A percentile compares a stretch with the other conserved stretches of the same genome.
These are phyloP conservation scores for Grigorovia jiainica DNA, from an alignment of 805 yeast species.

Conservation along the genomic window DNA sequence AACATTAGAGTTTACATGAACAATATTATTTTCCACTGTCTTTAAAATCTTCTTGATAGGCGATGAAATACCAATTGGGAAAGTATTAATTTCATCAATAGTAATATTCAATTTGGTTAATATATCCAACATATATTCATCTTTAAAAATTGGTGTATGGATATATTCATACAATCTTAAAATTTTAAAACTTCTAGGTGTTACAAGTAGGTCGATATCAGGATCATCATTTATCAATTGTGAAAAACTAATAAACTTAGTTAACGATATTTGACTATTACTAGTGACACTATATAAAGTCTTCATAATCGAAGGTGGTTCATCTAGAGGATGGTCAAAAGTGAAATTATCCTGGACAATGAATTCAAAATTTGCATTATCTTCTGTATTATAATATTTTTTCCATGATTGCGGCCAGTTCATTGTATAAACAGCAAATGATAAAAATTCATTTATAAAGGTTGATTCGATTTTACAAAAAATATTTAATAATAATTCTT, in stretches of 20 bases:
- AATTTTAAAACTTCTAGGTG: slow-evolving; percentile 57
- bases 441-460: slow-evolving; percentile 44
- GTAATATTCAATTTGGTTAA: slow-evolving; percentile 51
- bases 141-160: slow-evolving; percentile 43
- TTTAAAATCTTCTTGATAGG: slow-evolving; percentile 57
- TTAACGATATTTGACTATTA: slow-evolving; percentile 19
- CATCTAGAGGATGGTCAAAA: slow-evolving; percentile 26
- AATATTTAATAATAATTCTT: slow-evolving; percentile 57
- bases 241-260: slow-evolving; percentile 54
- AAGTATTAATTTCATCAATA: slow-evolving; percentile 48
- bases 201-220: slow-evolving; percentile 45
- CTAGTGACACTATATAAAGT: slow-evolving; percentile 32
- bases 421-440: slow-evolving; percentile 56
- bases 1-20: slow-evolving; percentile 36
- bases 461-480: slow-evolving; percentile 30
- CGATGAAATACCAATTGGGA: slow-evolving; percentile 60
- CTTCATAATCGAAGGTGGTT: slow-evolving; percentile 32
- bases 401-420: slow-evolving; percentile 68
- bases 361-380: not conserved
- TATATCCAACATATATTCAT: slow-evolving; percentile 48
- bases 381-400: slow-evolving; percentile 35
- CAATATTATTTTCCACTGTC: slow-evolving; percentile 43
- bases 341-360: not conserved
- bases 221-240: slow-evolving; percentile 44
- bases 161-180: slow-evolving; percentile 53